Base-by-base conservation (phyloP, 108 stramenopile genomes). In the Tribonema minus region DNA sequence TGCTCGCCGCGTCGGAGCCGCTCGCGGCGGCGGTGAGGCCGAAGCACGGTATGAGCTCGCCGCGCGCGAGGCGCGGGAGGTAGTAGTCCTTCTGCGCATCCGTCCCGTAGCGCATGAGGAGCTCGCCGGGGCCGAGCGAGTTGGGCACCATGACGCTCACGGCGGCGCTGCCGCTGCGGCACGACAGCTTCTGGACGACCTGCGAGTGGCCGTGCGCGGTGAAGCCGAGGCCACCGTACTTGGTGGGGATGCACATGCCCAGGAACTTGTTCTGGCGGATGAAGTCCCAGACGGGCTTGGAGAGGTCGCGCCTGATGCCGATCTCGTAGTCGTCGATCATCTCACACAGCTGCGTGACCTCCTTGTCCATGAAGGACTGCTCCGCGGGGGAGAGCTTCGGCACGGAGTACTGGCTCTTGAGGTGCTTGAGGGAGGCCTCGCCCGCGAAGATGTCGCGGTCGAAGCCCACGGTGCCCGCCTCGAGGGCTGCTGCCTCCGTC, bases 1-100 rank as follows among this genome's bases (percentile, higher is more conserved):
- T 86, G 62, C 88, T 88, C n/a, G 96, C 95, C 37, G 96, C 96
- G 85, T 98, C 96, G 72, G 91, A 91, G 30, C 96, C 96, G 20
- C 89, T 89, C 65, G 95, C 93, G 7, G 94, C 93, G 29, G 93
- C 96, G n/a, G 96, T 98, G 64, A 98, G 82, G 62, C 95, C 96
- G 87, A 98, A 98, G 84, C 96, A 98, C 20, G 96, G 96, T 76
- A 98, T 98, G 40, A 96, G 82, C 26, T 95, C 96, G 31, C 96
- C 96, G 83, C 92, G 91, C 3, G 94, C 93, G 41, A 98, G 88
- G 46, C 91, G 86, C 9, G 94, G 94, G 28, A 98, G 84, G 73
- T 92, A 98, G 76, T 95, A 94, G 63, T 94, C 85, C 89, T 98
- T 94, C 86, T 98, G 95, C 9, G 88, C 92, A 33, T 85, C 72